A percentile compares a stretch with the other conserved stretches of the same genome.
These are phyloP conservation scores for Allium fistulosum DNA, from an alignment of 106 monocot genomes.

Conservation along the genomic window DNA sequence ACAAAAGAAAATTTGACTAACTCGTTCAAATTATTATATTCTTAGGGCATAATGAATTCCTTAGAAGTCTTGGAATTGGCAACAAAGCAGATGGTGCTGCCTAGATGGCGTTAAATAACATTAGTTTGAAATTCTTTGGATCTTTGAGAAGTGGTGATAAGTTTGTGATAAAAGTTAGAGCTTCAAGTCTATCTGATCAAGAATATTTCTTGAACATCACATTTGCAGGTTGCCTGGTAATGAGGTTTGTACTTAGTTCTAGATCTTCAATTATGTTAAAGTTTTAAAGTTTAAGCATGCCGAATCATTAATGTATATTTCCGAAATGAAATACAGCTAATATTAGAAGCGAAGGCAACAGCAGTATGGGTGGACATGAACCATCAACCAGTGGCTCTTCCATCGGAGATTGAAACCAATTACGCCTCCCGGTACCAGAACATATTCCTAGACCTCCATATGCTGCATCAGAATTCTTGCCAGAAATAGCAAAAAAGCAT, in stretches of 20 bases:
- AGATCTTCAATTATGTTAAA: neutral
- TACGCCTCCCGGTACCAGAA: too few relatives aligned
- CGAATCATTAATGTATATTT: neutral
- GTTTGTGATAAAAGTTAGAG: too few relatives aligned
- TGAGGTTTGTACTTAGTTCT: slow-evolving; percentile 19
- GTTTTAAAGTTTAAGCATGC: too few relatives aligned
- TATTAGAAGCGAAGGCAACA: slow-evolving; percentile 77
- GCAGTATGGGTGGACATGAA: too few relatives aligned
- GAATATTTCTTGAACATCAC: slow-evolving; percentile 56
- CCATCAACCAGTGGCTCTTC: too few relatives aligned
- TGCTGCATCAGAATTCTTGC: too few relatives aligned
- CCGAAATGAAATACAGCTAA: slow-evolving; percentile 24
- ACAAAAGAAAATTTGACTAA: too few relatives aligned
- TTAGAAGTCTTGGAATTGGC: slow-evolving; percentile 61
- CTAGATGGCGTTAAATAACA: slow-evolving; percentile 60
- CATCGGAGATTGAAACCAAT: too few relatives aligned
- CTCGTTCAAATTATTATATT: neutral
- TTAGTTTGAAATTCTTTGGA: slow-evolving; percentile 63
- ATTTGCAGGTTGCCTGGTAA: slow-evolving; percentile 61
- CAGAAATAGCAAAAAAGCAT: too few relatives aligned
- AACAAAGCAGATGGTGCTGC: slow-evolving; percentile 63
- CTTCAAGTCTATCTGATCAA: too few relatives aligned
- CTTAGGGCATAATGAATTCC: slow-evolving; percentile 74
- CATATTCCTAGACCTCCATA: too few relatives aligned
- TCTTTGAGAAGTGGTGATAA: slow-evolving; percentile 68